A percentile compares a stretch with the other conserved stretches of the same genome.
These are phyloP conservation scores for Lactifluus subvellereus DNA, from an alignment of 768 basidiomycete species.

Conservation along the genomic window DNA sequence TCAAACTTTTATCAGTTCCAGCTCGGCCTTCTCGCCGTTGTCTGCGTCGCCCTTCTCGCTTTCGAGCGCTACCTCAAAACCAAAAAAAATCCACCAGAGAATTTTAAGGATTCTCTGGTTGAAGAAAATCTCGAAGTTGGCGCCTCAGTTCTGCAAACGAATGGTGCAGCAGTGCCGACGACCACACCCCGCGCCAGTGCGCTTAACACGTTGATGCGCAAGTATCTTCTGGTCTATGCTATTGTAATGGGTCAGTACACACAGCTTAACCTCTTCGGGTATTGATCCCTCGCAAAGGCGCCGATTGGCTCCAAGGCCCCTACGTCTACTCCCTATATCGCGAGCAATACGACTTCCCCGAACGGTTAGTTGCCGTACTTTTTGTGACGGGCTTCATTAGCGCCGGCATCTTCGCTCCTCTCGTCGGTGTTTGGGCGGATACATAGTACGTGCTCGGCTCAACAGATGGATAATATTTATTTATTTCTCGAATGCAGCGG, in stretches of 20 bases:
- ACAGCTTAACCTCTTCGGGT: background rate
- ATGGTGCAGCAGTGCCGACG: background rate
- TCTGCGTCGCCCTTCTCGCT: conserved; percentile 23
- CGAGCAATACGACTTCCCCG: conserved; percentile 60
- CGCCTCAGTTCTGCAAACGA: background rate
- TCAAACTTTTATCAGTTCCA: conserved; percentile 30
- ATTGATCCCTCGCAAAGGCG: conserved; percentile 38
- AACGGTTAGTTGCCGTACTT: conserved; percentile 58
- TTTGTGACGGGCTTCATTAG: conserved; percentile 76
- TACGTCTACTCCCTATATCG: conserved; percentile 71
- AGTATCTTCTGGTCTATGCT: conserved; percentile 24
- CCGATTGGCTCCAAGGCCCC: conserved; percentile 78
- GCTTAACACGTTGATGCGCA: conserved; percentile 19
- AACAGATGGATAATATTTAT: background rate
- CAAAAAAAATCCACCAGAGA: conserved; percentile 9
- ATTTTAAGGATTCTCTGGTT: background rate
- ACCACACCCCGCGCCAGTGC: conserved; percentile 13
- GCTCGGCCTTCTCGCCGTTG: conserved; percentile 24
- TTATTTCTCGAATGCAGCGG: conserved; percentile 40
- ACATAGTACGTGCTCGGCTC: conserved; percentile 46
- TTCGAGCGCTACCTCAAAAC: conserved; percentile 26
- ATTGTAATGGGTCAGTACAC: conserved; percentile 14
- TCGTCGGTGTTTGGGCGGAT: conserved; percentile 75
- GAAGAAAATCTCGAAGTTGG: conserved; percentile 18
- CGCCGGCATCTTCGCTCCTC: conserved; percentile 61